Percentiles rank a stretch among this genome's conserved stretches.
Conservation (phyloP, 768 basidiomycete genomes). For the Pulveroboletus sp. region DNA sequence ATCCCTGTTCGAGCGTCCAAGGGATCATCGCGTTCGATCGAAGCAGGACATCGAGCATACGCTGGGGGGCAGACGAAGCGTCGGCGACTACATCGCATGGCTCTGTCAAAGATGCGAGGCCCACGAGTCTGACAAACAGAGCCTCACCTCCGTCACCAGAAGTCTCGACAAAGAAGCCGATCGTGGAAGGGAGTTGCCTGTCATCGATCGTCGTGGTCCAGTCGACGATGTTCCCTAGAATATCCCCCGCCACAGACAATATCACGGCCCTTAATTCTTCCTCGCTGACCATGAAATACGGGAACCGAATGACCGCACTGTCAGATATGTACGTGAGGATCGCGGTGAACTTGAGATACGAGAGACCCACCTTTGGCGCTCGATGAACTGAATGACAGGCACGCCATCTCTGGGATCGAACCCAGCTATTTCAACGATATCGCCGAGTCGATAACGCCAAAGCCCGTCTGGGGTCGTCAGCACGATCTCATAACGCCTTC, state of each 20-base stretch:
- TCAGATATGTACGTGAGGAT: neutral
- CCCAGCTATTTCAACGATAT: conserved; percentile 16
- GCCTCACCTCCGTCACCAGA: neutral
- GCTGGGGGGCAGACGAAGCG: neutral
- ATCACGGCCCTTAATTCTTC: conserved; percentile 5
- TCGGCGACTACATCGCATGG: neutral
- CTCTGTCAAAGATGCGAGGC: too few relatives aligned
- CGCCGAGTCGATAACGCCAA: conserved; percentile 20
- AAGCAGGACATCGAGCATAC: conserved; percentile 10
- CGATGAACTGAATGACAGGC: conserved; percentile 16
- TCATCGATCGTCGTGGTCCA: conserved; percentile 17
- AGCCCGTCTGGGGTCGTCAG: conserved; percentile 16
- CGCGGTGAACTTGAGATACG: neutral
- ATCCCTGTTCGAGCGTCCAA: neutral
- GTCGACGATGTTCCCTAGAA: neutral
- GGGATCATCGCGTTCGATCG: neutral
- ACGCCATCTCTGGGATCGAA: conserved; percentile 15
- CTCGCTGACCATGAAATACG: conserved; percentile 9
- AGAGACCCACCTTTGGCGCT: conserved; percentile 6
- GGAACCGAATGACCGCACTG: conserved; percentile 2
- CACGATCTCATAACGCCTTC: conserved; percentile 15
- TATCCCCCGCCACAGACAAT: neutral
- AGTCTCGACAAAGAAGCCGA: conserved; percentile 14
- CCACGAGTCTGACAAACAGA: too few relatives aligned
- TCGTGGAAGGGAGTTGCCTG: conserved; percentile 2